Evolutionary conservation across 495 filamentous ascomycete genomes (phyloP).

Genomic region (Aspergillus funiculosus): DNA sequence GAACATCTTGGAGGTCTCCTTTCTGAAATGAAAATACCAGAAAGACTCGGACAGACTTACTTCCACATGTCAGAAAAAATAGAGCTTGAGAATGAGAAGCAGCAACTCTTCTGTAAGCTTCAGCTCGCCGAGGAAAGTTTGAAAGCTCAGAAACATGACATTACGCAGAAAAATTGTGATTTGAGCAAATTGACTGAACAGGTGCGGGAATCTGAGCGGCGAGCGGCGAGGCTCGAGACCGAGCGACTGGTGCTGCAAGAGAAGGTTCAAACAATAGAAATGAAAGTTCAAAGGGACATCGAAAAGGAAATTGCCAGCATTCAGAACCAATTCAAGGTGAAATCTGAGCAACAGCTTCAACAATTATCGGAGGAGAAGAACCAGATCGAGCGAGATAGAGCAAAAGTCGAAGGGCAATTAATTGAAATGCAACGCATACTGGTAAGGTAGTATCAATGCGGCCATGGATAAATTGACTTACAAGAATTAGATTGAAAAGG

Average conservation of each 20-base stretch:
- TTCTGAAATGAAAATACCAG: slow-evolving; percentile 18
- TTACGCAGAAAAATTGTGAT: slow-evolving; percentile 15
- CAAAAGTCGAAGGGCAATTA: slow-evolving; percentile 18
- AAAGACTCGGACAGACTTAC: slow-evolving; percentile 10
- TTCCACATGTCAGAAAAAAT: slow-evolving; percentile 21
- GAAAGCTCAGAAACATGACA: slow-evolving; percentile 15
- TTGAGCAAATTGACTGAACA: slow-evolving; percentile 16
- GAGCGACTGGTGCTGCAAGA: slow-evolving; percentile 20
- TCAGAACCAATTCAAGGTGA: slow-evolving; percentile 18
- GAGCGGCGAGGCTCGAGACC: slow-evolving; percentile 12
- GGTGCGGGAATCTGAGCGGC: slow-evolving; percentile 13
- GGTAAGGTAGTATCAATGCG: slow-evolving; percentile 17
- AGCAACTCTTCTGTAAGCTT: slow-evolving; percentile 17
- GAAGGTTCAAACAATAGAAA: slow-evolving; percentile 18
- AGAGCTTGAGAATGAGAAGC: slow-evolving; percentile 23
- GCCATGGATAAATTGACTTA: slow-evolving; percentile 13
- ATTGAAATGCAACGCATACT: slow-evolving; percentile 18
- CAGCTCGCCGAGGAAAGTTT: slow-evolving; percentile 16
- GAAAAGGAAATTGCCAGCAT: slow-evolving; percentile 16
- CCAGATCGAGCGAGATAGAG: slow-evolving; percentile 14
- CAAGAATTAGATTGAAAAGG: slow-evolving; percentile 16
- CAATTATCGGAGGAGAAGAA: slow-evolving; percentile 20
- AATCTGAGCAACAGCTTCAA: slow-evolving; percentile 24
- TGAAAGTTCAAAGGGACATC: slow-evolving; percentile 24
- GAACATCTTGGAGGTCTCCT: slow-evolving; percentile 20